Conservation (phyloP, 208 protist genomes). For the Trypanosoma brucei region DNA sequence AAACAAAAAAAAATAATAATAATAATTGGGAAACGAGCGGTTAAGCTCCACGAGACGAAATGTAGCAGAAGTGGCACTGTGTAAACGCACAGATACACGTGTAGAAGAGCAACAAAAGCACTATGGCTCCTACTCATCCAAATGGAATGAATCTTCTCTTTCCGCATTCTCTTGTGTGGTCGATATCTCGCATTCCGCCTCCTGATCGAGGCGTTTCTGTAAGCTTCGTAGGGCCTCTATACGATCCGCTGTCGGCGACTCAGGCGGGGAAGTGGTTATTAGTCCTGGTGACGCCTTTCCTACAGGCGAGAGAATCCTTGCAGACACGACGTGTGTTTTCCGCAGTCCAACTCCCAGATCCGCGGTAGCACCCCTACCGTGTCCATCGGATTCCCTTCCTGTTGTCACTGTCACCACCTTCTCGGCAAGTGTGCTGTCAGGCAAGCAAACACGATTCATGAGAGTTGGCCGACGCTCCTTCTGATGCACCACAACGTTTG, state of each 20-base stretch:
- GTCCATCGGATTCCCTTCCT: too few species aligned
- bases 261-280: background rate
- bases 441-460: background rate
- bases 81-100: too few species aligned
- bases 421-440: background rate
- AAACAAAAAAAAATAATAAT: too few species aligned
- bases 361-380: background rate
- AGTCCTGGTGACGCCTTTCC: background rate
- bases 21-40: too few species aligned
- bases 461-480: background rate
- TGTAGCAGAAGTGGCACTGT: too few species aligned
- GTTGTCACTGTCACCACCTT: background rate
- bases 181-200: conserved; percentile 23
- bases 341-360: background rate
- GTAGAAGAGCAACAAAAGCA: too few species aligned
- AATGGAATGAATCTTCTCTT: conserved; percentile 15
- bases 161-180: conserved; percentile 28
- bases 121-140: conserved; percentile 13
- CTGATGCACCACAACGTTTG: background rate
- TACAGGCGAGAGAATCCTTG: background rate
- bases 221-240: conserved; percentile 49
- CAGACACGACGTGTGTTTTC: conserved; percentile 10
- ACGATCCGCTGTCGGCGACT: conserved; percentile 28
- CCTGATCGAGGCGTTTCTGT: conserved; percentile 43
- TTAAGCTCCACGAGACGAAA: too few species aligned